phyloP scores from a whole-genome alignment of 805 yeast species.

The Lipomyces sp. region DNA sequence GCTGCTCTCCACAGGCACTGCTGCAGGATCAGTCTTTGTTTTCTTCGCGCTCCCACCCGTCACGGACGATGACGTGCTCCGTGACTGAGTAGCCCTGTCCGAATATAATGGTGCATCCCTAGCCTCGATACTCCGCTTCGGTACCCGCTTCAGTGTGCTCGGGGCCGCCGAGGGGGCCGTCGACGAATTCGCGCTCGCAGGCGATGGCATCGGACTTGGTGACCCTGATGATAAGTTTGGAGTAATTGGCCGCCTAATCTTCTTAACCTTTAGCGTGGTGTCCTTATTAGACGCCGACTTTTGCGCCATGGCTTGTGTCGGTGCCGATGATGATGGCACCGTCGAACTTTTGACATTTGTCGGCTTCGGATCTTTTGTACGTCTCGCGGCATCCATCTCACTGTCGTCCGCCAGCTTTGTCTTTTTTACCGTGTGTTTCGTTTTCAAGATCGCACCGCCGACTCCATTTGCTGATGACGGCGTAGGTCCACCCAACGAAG shows the following conservation, averaged over 20 bases:
- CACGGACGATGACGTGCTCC: background rate
- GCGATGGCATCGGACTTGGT: background rate
- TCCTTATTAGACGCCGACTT: conserved; percentile 5
- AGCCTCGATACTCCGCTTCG: background rate
- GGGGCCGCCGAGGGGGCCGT: background rate
- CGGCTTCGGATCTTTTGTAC: background rate
- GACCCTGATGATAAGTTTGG: background rate
- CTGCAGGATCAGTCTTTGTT: background rate
- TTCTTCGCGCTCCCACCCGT: background rate
- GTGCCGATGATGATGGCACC: background rate
- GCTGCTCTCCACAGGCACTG: background rate
- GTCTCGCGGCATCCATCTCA: conserved; percentile 3
- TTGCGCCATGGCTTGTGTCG: too few species aligned
- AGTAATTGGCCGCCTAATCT: conserved; percentile 1
- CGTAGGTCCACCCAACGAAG: background rate
- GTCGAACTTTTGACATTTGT: background rate
- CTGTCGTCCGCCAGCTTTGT: conserved; percentile 11
- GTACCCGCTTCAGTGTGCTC: background rate
- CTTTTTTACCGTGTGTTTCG: conserved; percentile 34
- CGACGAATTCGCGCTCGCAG: background rate
- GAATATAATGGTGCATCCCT: background rate
- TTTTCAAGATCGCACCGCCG: conserved; percentile 43
- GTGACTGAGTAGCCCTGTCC: background rate
- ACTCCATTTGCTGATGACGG: conserved; percentile 16
- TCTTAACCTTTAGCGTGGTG: background rate